Evolutionary conservation across 2,329 filamentous ascomycete species (phyloP).

Genomic region (Paramyrothecium roridum): DNA sequence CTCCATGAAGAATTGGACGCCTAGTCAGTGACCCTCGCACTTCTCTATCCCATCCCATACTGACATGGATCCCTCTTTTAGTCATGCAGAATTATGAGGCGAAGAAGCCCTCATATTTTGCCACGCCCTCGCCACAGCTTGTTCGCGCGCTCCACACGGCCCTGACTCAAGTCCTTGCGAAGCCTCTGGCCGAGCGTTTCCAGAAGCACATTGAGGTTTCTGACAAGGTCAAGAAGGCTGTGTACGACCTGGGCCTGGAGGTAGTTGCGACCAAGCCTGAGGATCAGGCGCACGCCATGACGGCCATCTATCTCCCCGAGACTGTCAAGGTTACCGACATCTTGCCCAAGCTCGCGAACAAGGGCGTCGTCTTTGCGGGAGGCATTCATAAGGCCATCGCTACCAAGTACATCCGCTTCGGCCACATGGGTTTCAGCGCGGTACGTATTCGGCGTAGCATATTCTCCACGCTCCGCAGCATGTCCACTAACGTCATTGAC

Average conservation of each 20-base stretch:
- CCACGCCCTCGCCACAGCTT: slow-evolving; percentile 91
- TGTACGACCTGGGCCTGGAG: slow-evolving; percentile 78
- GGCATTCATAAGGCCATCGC: slow-evolving; percentile 96
- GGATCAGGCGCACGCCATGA: slow-evolving; percentile 97
- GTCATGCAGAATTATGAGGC: slow-evolving; percentile 99
- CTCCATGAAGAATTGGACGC: slow-evolving; percentile 95
- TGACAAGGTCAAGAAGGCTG: slow-evolving; percentile 80
- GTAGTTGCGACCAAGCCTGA: slow-evolving; percentile 82
- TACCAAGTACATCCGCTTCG: slow-evolving; percentile 89
- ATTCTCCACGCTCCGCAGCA: background rate
- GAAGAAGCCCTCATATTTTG: slow-evolving; percentile 96
- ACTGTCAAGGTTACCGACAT: slow-evolving; percentile 76
- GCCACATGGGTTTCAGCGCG: slow-evolving; percentile 95
- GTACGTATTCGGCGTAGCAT: slow-evolving; percentile 40
- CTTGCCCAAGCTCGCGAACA: slow-evolving; percentile 78
- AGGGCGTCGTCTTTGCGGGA: slow-evolving; percentile 89
- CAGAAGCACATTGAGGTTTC: slow-evolving; percentile 75
- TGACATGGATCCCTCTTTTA: slow-evolving; percentile 26
- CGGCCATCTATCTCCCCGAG: slow-evolving; percentile 91
- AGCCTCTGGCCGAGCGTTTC: slow-evolving; percentile 79
- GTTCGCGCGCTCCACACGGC: slow-evolving; percentile 90
- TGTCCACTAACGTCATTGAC: slow-evolving; percentile 13
- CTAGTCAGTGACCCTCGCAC: slow-evolving; percentile 54
- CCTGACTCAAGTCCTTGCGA: slow-evolving; percentile 79
- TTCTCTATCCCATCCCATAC: background rate